These are phyloP conservation scores for Trypanosoma platydactyli DNA, from an alignment of 208 protist species.

Conservation along the genomic window DNA sequence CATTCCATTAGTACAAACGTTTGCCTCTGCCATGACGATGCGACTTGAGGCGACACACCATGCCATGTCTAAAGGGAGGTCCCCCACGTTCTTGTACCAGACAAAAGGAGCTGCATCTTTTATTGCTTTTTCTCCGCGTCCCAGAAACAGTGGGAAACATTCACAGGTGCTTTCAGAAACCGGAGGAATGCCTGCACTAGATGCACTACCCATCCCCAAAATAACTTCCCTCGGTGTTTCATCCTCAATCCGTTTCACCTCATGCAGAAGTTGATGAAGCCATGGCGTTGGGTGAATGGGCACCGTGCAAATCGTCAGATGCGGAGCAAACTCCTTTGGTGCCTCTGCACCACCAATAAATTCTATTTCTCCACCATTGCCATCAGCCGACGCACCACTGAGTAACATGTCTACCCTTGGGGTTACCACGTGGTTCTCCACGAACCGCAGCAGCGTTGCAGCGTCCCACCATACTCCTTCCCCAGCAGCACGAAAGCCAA, in stretches of 20 bases:
- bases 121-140: background rate
- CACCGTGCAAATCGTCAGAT: conserved; percentile 20
- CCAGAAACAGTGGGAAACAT: conserved; percentile 14
- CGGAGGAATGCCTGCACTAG: background rate
- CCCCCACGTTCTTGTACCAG: conserved; percentile 20
- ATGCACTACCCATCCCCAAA: background rate
- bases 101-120: conserved; percentile 3
- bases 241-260: conserved; percentile 21
- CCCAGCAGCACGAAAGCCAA: conserved; percentile 33
- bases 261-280: conserved; percentile 25
- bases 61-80: conserved; percentile 25
- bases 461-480: conserved; percentile 13
- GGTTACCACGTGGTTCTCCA: conserved; percentile 14
- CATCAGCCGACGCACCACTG: background rate
- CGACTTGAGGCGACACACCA: conserved; percentile 35
- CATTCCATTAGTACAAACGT: background rate
- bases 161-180: background rate
- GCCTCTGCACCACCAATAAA: background rate
- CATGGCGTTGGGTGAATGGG: conserved; percentile 20
- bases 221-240: conserved; percentile 7
- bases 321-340: conserved; percentile 11
- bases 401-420: background rate
- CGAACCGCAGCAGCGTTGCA: conserved; percentile 9
- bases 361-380: background rate
- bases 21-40: conserved; percentile 29